A percentile compares a stretch with the other conserved stretches of the same genome.
phyloP scores from a whole-genome alignment of 352 stramenopile genomes.

The Salisapilia sapeloensis region DNA sequence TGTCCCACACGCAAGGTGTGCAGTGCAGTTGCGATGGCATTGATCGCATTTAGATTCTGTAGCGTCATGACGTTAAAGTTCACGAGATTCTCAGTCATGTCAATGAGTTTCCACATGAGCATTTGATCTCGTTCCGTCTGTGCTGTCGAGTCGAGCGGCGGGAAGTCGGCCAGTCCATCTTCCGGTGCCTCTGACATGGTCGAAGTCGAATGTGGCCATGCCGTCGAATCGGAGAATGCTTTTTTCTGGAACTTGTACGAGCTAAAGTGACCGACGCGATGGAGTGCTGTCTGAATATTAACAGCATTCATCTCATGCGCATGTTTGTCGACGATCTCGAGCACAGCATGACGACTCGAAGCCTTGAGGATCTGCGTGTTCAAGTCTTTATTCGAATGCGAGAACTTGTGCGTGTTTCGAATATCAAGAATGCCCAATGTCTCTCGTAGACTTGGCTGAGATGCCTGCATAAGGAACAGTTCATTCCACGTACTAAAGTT shows the following conservation, averaged over 20 bases:
- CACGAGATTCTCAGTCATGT: slow-evolving; percentile 37
- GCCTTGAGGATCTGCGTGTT: slow-evolving; percentile 48
- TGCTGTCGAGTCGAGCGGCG: slow-evolving; percentile 15
- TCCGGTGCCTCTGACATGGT: slow-evolving; percentile 45
- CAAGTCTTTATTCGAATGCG: slow-evolving; percentile 22
- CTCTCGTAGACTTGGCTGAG: slow-evolving; percentile 46
- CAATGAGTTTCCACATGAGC: slow-evolving; percentile 45
- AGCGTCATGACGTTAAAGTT: slow-evolving; percentile 46
- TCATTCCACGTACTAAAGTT: slow-evolving; percentile 66
- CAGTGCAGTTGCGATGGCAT: slow-evolving; percentile 3
- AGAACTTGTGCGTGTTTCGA: slow-evolving; percentile 26
- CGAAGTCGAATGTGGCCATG: too few relatives aligned
- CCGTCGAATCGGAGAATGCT: too few relatives aligned
- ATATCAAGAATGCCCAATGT: slow-evolving; percentile 8
- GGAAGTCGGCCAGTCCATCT: slow-evolving; percentile 32
- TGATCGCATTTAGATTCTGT: slow-evolving; percentile 8
- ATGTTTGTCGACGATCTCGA: slow-evolving; percentile 43
- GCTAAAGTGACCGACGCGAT: slow-evolving; percentile 21
- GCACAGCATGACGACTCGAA: slow-evolving; percentile 31
- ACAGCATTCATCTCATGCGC: slow-evolving; percentile 30
- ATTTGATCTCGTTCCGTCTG: slow-evolving; percentile 10
- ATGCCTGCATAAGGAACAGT: slow-evolving; percentile 57
- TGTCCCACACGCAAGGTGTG: too few relatives aligned
- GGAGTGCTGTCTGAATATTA: slow-evolving; percentile 45
- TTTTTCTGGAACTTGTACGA: too few relatives aligned